Conservation (phyloP, 148 eudicot species). For the Tetragonia tetragonoides region DNA sequence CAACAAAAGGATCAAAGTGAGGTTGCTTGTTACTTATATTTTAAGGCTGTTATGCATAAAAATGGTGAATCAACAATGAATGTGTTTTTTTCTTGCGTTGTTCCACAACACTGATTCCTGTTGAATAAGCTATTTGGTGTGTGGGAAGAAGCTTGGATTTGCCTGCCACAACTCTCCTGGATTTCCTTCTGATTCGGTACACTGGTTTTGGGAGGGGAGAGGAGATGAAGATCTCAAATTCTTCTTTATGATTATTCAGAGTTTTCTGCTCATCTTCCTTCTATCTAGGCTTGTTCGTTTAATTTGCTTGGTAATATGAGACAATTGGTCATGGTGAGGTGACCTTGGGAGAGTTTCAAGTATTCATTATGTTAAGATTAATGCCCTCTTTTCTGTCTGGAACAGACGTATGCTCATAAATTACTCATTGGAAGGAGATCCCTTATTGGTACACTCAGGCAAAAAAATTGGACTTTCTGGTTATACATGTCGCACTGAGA, state of each 20-base stretch:
- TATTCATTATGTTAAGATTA: constrained; percentile 5
- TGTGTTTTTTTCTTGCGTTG: too few species aligned
- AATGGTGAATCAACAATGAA: too few species aligned
- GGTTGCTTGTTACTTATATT: too few species aligned
- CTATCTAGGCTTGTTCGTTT: constrained; percentile 4
- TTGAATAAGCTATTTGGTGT: too few species aligned
- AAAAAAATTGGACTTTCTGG: constrained; percentile 55
- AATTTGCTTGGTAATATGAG: background rate
- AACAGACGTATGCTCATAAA: constrained; percentile 82
- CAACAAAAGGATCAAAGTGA: too few species aligned
- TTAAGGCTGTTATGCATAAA: too few species aligned
- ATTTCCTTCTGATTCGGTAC: too few species aligned
- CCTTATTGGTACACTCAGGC: constrained; percentile 43
- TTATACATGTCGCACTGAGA: constrained; percentile 46
- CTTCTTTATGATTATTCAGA: background rate
- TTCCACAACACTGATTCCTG: too few species aligned
- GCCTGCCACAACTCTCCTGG: too few species aligned
- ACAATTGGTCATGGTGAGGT: background rate
- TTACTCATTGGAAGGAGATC: constrained; percentile 81
- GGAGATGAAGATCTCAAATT: constrained; percentile 24
- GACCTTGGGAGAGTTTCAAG: background rate
- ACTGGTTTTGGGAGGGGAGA: too few species aligned
- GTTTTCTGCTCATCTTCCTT: background rate
- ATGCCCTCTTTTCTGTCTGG: constrained; percentile 18
- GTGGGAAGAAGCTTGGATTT: too few species aligned